These are phyloP conservation scores for Backusella macrospora DNA, from an alignment of 192 early-diverging fungal genomes.

Conservation along the genomic window DNA sequence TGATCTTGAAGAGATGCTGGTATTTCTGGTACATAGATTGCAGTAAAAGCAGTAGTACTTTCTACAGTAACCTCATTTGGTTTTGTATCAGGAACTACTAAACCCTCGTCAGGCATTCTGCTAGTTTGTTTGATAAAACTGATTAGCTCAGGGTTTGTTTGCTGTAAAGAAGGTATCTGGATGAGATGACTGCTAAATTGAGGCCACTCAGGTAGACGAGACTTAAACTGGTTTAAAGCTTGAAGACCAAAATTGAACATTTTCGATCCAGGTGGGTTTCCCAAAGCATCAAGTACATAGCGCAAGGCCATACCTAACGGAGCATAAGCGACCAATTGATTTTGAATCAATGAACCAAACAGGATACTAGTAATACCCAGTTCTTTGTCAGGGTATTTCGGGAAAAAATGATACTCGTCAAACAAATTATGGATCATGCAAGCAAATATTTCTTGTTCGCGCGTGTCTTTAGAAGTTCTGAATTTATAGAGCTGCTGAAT, in stretches of 20 bases:
- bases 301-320: constrained; percentile 88
- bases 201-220: constrained; percentile 87
- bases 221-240: constrained; percentile 82
- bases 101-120: constrained; percentile 28
- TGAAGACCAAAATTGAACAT: constrained; percentile 91
- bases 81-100: constrained; percentile 9
- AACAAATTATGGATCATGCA: constrained; percentile 94
- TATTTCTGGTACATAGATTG: constrained; percentile 22
- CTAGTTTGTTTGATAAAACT: constrained; percentile 58
- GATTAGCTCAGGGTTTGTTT: constrained; percentile 75
- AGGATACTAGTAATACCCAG: constrained; percentile 86
- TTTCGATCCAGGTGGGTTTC: constrained; percentile 75
- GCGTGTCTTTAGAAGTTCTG: constrained; percentile 72
- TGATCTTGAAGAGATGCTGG: constrained; percentile 1
- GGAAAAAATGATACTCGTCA: constrained; percentile 95
- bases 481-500: constrained; percentile 81
- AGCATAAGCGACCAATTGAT: constrained; percentile 79
- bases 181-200: constrained; percentile 83
- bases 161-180: constrained; percentile 82
- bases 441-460: constrained; percentile 82
- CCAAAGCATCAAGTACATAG: constrained; percentile 86
- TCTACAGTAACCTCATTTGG: background rate
- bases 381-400: constrained; percentile 93
- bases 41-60: constrained; percentile 22
- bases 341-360: constrained; percentile 90